Conservation (phyloP, 371 early-diverging fungal species). For the Mortierella sp. region DNA sequence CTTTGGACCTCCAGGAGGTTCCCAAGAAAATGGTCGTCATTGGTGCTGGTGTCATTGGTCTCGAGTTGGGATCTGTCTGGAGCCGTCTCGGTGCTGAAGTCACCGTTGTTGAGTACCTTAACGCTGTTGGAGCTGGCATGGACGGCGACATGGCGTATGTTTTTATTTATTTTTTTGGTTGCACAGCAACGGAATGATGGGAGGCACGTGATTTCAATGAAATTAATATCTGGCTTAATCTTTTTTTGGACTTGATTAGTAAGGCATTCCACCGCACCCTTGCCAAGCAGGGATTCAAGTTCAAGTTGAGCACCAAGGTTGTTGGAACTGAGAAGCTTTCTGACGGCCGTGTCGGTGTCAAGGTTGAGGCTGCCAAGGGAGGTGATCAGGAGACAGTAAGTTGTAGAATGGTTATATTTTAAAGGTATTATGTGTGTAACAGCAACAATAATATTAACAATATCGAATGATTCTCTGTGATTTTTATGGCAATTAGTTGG, state of each 20-base stretch:
- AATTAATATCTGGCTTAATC: not conserved
- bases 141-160: slow-evolving; percentile 91
- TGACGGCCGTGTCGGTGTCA: slow-evolving; percentile 89
- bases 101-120: slow-evolving; percentile 96
- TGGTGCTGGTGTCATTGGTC: slow-evolving; percentile 99
- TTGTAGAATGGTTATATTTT: slow-evolving; percentile 16
- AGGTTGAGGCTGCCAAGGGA: slow-evolving; percentile 91
- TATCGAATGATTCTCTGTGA: too few species aligned
- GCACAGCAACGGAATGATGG: not conserved
- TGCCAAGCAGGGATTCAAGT: slow-evolving; percentile 97
- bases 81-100: slow-evolving; percentile 94
- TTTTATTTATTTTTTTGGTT: not conserved
- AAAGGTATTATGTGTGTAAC: not conserved
- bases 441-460: not conserved
- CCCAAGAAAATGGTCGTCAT: slow-evolving; percentile 98
- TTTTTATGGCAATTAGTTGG: slow-evolving; percentile 66
- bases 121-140: slow-evolving; percentile 97
- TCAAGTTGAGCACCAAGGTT: slow-evolving; percentile 98
- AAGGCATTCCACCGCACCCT: slow-evolving; percentile 93
- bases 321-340: slow-evolving; percentile 83
- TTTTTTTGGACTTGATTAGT: slow-evolving; percentile 46
- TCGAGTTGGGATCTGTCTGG: slow-evolving; percentile 99
- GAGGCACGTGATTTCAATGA: not conserved
- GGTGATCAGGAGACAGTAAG: slow-evolving; percentile 82
- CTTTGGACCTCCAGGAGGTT: slow-evolving; percentile 91